Percentiles rank a stretch among this genome's conserved stretches.
Evolutionary conservation across 108 stramenopile genomes (phyloP).

Genomic region (Skeletonema marinoi): DNA sequence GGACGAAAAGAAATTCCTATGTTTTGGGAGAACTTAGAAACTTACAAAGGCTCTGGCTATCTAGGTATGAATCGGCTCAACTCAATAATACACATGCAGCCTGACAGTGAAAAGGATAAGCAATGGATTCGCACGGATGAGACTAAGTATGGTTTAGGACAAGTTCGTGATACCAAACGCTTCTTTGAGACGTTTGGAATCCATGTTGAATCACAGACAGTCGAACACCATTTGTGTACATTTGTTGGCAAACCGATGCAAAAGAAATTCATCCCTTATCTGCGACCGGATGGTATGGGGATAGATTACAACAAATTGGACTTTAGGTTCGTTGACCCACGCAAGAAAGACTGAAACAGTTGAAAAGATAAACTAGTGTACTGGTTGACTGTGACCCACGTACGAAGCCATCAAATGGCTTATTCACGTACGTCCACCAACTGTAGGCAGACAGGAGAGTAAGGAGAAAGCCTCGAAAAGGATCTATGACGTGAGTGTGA

Average conservation of each 20-base stretch:
- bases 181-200: conserved; percentile 88
- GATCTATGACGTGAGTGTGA: too few relatives aligned
- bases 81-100: conserved; percentile 83
- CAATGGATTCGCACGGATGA: conserved; percentile 59
- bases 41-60: conserved; percentile 64
- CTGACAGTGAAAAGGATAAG: conserved; percentile 32
- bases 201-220: conserved; percentile 72
- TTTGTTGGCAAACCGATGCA: conserved; percentile 89
- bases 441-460: too few relatives aligned
- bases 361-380: neutral
- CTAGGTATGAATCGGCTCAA: conserved; percentile 83
- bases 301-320: conserved; percentile 68
- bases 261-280: conserved; percentile 61
- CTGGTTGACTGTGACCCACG: neutral
- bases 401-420: neutral
- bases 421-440: too few relatives aligned
- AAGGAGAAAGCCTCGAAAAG: too few relatives aligned
- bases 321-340: conserved; percentile 51
- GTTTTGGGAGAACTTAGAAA: conserved; percentile 79
- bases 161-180: conserved; percentile 62
- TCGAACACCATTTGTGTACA: conserved; percentile 78
- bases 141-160: conserved; percentile 77
- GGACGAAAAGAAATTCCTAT: conserved; percentile 70
- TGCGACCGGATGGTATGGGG: conserved; percentile 78
- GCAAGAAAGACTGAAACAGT: neutral